Base-by-base conservation (phyloP, 108 stramenopile genomes). In the Bacterosira constricta region DNA sequence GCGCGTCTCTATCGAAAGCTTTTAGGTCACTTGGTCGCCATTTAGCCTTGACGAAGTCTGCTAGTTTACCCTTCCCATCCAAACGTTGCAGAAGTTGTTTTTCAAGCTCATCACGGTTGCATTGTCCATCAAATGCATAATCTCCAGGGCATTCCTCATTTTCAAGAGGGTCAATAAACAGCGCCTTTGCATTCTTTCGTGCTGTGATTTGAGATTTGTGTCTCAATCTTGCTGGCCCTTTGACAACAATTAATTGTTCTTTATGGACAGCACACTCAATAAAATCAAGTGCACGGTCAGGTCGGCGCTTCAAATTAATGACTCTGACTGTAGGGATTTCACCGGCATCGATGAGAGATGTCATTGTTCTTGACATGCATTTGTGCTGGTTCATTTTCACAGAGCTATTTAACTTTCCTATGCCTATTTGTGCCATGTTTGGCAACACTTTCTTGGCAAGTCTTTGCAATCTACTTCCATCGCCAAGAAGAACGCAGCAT, bases 11-110 rank as follows among this genome's bases (percentile, higher is more conserved):
- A 56, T 94, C 93, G 62, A 94, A 91, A 37, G 87, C 82, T 66
- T 77, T 69, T 50, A 94, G 65, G 53, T 94, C 89, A 10, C 80
- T 69, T 20, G 93, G 93, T 32, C 86, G 70, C 93, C 93, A 94
- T 42, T 81, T 75, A 9, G 73, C 55, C 17, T 32, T 25, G 9
- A 94, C 88, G 10, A 87, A 76, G 31, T 75, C 54, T n/a, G 83
- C 52, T 52, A 90, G 62, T 3, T 27, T 50, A 47, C 68, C 63
- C 6, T 38, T 37, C 27, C 82, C 83, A 45, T 84, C 54, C 13
- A 65, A 42, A 18, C 31, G 32, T 8, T 77, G 52, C 44, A 49
- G 21, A 31, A 89, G 54, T 49, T 60, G 54, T 18, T 32, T 41
- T 29, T 85, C 71, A 4, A 84, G 75, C 31, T 85, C 67, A 20